Conservation (phyloP, 2,329 filamentous ascomycete species). For the Apiospora saccharicola region DNA sequence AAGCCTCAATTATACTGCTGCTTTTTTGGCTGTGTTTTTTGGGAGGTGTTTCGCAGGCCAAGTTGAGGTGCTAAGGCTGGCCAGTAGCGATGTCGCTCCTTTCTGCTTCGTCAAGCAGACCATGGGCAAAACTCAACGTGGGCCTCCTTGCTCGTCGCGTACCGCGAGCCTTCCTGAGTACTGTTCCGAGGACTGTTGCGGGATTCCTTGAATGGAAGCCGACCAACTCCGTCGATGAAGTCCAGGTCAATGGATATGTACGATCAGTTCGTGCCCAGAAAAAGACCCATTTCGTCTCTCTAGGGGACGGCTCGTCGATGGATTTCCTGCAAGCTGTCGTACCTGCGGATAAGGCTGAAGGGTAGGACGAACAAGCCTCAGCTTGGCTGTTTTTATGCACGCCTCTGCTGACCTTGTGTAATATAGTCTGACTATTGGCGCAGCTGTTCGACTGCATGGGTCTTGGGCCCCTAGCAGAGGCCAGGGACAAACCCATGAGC, state of each 20-base stretch:
- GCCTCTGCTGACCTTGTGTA: conserved; percentile 40
- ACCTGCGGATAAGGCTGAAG: conserved; percentile 72
- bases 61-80: not conserved
- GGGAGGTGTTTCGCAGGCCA: not conserved
- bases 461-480: conserved; percentile 77
- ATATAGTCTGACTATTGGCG: conserved; percentile 78
- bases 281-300: conserved; percentile 78
- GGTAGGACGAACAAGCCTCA: conserved; percentile 60
- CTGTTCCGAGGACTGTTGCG: conserved; percentile 56
- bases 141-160: conserved; percentile 28
- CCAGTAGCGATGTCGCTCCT: not conserved
- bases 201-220: conserved; percentile 63
- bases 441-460: conserved; percentile 80
- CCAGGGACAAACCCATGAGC: conserved; percentile 77
- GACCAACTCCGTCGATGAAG: conserved; percentile 50
- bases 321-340: conserved; percentile 83
- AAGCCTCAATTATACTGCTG: not conserved
- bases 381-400: conserved; percentile 27
- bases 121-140: conserved; percentile 30
- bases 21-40: too few species aligned
- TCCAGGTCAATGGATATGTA: conserved; percentile 79
- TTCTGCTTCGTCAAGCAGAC: conserved; percentile 34
- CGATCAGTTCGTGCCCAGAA: conserved; percentile 89
- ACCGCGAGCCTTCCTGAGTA: conserved; percentile 38
- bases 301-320: conserved; percentile 87